These are phyloP conservation scores for Fusarium avenaceum DNA, from an alignment of 2,329 filamentous ascomycete species.

Conservation along the genomic window DNA sequence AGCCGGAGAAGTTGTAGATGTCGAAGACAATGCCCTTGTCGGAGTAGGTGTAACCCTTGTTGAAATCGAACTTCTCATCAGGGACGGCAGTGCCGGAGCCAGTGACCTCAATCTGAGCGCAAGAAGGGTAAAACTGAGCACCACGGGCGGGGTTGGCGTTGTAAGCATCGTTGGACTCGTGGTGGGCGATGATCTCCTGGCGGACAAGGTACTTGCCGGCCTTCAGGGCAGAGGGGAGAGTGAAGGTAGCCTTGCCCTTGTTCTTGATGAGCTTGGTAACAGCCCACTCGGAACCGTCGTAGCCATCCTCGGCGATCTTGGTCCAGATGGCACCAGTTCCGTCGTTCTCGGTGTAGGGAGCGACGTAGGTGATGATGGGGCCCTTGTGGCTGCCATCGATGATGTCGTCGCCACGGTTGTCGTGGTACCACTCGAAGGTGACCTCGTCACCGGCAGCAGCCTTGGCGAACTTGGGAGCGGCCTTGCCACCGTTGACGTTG, in stretches of 20 bases:
- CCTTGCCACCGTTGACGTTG: conserved; percentile 58
- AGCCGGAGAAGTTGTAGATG: conserved; percentile 62
- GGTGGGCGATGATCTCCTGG: conserved; percentile 68
- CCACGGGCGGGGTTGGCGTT: conserved; percentile 52
- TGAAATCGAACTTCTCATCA: conserved; percentile 60
- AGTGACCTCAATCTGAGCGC: conserved; percentile 72
- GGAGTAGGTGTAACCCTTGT: conserved; percentile 67
- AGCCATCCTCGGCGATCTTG: conserved; percentile 57
- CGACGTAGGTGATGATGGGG: conserved; percentile 67
- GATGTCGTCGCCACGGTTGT: conserved; percentile 65
- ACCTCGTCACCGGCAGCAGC: conserved; percentile 64
- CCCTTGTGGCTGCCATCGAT: conserved; percentile 67
- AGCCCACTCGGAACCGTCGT: conserved; percentile 59
- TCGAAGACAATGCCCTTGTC: conserved; percentile 72
- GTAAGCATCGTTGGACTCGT: conserved; percentile 58
- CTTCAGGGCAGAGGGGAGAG: conserved; percentile 60
- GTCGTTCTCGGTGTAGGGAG: conserved; percentile 57
- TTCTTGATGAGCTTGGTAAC: conserved; percentile 59
- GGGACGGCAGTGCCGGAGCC: conserved; percentile 60
- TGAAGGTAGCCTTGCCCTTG: conserved; percentile 64
- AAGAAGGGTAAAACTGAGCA: conserved; percentile 65
- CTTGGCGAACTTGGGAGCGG: conserved; percentile 56
- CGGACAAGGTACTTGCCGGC: conserved; percentile 67
- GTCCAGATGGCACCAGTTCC: conserved; percentile 66
- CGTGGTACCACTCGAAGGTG: conserved; percentile 65